Base-by-base conservation (phyloP, 2,329 filamentous ascomycete genomes). In the Colletotrichum neosansevieriae region DNA sequence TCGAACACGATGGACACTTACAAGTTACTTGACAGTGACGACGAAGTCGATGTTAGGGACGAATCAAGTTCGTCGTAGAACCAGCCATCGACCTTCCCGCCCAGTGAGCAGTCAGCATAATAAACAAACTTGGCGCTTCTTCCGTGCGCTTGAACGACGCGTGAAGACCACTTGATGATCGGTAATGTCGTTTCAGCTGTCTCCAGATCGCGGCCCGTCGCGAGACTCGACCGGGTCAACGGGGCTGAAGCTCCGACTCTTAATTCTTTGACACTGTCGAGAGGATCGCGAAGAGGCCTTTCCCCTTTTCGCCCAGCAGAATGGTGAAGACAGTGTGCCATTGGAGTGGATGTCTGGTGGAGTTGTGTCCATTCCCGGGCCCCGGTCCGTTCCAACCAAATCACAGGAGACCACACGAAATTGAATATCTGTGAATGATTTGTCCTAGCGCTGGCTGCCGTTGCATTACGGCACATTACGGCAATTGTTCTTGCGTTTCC, bases 321-420 rank as follows among this genome's bases (percentile, higher is more conserved):
- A 36, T 21, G 15, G 32, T 49, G 49, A 56, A 15, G 36, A 29
- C 29, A 29, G 24, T 29, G 50, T 51, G 34, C n/a, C 29, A 51
- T 45, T 58, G 42, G n/a, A 51, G 49, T 56, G 63, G 63, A 19
- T 42, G 19, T 10, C 3, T 17, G 15, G 53, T 58, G 64, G 59
- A 42, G 32, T 38, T 64, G 40, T 47, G 32, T 50, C 60, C 45
- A 13, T 53, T 29, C 17, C 29, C 38, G 17, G 19, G 24, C 45
- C 61, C 64, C n/a, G n/a, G 50, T 57, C 34, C 42, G 45, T 58
- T 17, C 53, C 59, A 53, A 13, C 21, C 13, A 42, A 44, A 45
- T 13, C 21, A 21, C 38, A 24, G 19, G n/a, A 34, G 24, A 38
- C 45, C 44, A 24, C 44, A 9, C 45, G 59, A 58, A 58, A n/a